A percentile compares a stretch with the other conserved stretches of the same genome.
Evolutionary conservation across 2,329 filamentous ascomycete species (phyloP).

Genomic region (Ophiostoma tasmaniense): DNA sequence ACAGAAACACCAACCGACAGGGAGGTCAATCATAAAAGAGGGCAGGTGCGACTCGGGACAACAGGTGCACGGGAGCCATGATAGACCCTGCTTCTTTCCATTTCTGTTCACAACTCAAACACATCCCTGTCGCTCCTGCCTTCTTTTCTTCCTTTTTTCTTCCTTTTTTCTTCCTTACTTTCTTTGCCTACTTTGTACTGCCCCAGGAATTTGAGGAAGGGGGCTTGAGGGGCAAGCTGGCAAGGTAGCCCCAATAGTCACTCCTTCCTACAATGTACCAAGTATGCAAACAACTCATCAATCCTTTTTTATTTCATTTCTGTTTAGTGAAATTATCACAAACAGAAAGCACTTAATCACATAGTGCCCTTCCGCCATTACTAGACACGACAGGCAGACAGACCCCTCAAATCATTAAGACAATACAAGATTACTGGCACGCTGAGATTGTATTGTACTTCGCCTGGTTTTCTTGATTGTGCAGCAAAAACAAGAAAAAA

Average conservation of each 20-base stretch:
- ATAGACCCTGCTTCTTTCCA: background rate
- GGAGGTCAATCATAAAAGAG: background rate
- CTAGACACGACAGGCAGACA: background rate
- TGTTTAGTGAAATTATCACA: no score
- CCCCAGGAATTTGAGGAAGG: background rate
- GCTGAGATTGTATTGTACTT: background rate
- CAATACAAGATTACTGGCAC: background rate
- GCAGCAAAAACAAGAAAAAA: constrained; percentile 3
- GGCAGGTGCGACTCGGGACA: background rate
- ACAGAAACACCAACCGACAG: background rate
- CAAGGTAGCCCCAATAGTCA: background rate
- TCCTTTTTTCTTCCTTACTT: no score
- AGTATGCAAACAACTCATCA: no score
- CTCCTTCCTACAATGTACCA: no score
- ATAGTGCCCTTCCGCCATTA: background rate
- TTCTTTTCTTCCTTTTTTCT: background rate
- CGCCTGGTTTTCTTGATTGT: background rate
- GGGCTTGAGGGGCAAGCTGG: no score
- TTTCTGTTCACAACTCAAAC: background rate
- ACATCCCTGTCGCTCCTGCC: background rate
- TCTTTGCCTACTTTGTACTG: background rate
- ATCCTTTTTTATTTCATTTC: no score
- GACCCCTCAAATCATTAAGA: background rate
- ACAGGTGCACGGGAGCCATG: background rate
- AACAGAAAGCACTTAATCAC: background rate